Evolutionary conservation across 768 basidiomycete genomes (phyloP).

Genomic region (Mycena pura): DNA sequence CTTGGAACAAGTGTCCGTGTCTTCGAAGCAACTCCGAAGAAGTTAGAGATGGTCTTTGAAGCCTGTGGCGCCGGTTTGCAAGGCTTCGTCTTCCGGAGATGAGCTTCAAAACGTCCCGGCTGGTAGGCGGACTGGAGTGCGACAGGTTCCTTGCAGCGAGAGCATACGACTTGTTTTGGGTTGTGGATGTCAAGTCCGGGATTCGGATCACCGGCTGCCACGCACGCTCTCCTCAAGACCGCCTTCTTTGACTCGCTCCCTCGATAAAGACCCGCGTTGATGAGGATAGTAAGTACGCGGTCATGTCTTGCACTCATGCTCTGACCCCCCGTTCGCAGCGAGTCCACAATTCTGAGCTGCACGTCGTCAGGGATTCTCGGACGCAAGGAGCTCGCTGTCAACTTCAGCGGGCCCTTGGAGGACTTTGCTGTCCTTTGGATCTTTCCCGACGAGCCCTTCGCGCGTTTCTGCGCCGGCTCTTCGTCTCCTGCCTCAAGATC

Average conservation of each 20-base stretch:
- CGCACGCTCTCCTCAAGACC: neutral
- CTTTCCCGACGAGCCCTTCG: too few relatives aligned
- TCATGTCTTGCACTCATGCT: neutral
- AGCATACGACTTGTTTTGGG: conserved; percentile 1
- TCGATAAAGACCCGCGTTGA: neutral
- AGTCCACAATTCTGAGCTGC: neutral
- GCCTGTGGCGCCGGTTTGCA: too few relatives aligned
- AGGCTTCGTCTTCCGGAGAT: neutral
- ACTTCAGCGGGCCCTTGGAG: neutral
- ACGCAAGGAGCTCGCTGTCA: too few relatives aligned
- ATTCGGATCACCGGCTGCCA: neutral
- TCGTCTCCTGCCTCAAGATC: too few relatives aligned
- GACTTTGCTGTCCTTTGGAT: too few relatives aligned
- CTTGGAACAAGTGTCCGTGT: too few relatives aligned
- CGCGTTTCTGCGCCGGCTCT: too few relatives aligned
- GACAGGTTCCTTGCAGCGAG: neutral
- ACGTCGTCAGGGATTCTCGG: neutral
- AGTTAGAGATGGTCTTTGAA: too few relatives aligned
- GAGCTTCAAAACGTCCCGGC: neutral
- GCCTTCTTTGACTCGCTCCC: neutral
- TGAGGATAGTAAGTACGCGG: neutral
- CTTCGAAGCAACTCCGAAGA: too few relatives aligned
- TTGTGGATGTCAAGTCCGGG: neutral
- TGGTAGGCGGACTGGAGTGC: neutral
- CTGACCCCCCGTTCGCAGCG: neutral